Percentiles rank a stretch among this genome's conserved stretches.
Evolutionary conservation across 179 eudicot species (phyloP).

Genomic region (Nepenthes alata): DNA sequence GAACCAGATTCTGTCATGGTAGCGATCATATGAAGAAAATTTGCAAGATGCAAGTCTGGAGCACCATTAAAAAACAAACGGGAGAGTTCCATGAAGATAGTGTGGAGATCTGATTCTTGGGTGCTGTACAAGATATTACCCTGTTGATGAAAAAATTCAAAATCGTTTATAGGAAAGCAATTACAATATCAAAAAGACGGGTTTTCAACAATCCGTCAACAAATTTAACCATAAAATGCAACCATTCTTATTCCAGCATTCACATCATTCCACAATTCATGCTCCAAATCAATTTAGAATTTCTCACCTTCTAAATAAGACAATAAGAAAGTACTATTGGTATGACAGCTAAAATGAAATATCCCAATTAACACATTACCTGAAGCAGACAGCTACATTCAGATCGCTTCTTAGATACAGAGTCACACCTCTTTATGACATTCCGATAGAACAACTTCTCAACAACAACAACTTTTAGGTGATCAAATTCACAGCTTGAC

Average conservation of each 20-base stretch:
- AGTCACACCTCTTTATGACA: conserved; percentile 40
- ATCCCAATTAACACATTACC: conserved; percentile 31
- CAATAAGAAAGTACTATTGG: too few relatives aligned
- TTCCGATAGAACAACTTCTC: conserved; percentile 63
- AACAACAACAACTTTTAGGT: conserved; percentile 50
- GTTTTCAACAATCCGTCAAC: not conserved
- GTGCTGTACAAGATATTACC: conserved; percentile 54
- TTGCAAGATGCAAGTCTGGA: conserved; percentile 68
- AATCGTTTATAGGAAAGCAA: not conserved
- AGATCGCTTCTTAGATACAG: conserved; percentile 44
- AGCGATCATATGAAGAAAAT: conserved; percentile 83
- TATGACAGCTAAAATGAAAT: not conserved
- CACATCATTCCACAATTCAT: too few relatives aligned
- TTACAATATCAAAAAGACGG: not conserved
- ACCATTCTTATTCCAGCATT: too few relatives aligned
- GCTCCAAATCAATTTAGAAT: too few relatives aligned
- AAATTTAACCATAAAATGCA: too few relatives aligned
- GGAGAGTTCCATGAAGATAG: conserved; percentile 74
- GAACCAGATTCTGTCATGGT: conserved; percentile 81
- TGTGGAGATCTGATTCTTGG: conserved; percentile 51
- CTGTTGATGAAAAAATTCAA: conserved; percentile 18
- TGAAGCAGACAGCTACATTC: conserved; percentile 74
- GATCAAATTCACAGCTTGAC: conserved; percentile 32
- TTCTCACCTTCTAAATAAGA: too few relatives aligned
- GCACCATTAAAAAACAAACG: conserved; percentile 48